Conservation (phyloP, 148 eudicot genomes). For the Oxyria digyna region DNA sequence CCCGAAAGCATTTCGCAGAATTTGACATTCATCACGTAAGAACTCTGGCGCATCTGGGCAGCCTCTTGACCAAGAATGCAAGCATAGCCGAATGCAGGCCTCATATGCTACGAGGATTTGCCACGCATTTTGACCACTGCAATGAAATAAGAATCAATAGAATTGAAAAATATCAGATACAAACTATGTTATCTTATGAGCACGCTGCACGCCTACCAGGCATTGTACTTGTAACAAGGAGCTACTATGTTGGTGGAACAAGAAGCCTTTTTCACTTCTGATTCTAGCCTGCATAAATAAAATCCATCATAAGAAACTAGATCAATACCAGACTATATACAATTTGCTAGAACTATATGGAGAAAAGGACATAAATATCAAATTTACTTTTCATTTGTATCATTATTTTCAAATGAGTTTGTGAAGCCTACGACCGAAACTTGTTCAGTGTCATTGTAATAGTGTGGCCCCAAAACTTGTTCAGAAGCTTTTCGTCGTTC, state of each 20-base stretch:
- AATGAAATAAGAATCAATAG: neutral
- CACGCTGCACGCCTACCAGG: no score
- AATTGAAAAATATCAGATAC: neutral
- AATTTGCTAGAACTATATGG: neutral
- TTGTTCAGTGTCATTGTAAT: slow-evolving; percentile 10
- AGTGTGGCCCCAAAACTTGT: slow-evolving; percentile 17
- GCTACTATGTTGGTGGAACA: slow-evolving; percentile 17
- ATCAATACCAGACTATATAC: neutral
- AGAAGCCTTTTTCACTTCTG: slow-evolving; percentile 17
- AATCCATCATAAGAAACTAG: neutral
- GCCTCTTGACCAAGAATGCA: slow-evolving; percentile 72
- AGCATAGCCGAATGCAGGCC: slow-evolving; percentile 73
- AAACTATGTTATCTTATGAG: neutral
- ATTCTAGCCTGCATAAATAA: slow-evolving; percentile 26
- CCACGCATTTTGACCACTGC: slow-evolving; percentile 74
- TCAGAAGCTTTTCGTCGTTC: slow-evolving; percentile 18
- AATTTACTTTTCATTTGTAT: slow-evolving; percentile 26
- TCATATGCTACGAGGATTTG: slow-evolving; percentile 75
- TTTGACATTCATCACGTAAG: slow-evolving; percentile 57
- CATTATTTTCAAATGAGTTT: slow-evolving; percentile 16
- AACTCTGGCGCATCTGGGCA: slow-evolving; percentile 78
- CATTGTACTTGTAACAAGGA: slow-evolving; percentile 23
- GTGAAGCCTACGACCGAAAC: slow-evolving; percentile 9
- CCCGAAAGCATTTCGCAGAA: slow-evolving; percentile 81
- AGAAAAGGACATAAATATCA: neutral